These are phyloP conservation scores for Penstemon newberryi DNA, from an alignment of 257 asterid species.

Conservation along the genomic window DNA sequence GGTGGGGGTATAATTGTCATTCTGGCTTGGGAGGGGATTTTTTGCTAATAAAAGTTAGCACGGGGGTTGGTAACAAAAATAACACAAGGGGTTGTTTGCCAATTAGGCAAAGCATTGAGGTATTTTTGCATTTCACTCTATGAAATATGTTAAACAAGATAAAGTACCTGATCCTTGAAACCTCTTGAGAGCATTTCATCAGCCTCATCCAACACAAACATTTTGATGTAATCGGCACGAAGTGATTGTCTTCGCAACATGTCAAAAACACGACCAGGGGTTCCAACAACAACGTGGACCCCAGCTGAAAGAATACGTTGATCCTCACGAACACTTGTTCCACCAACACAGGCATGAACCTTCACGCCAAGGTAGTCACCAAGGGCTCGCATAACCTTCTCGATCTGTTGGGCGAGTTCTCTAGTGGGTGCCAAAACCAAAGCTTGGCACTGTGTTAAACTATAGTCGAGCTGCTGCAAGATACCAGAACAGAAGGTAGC, in stretches of 20 bases:
- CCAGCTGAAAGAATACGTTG: slow-evolving; percentile 58
- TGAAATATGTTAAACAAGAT: background rate
- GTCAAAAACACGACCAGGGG: slow-evolving; percentile 73
- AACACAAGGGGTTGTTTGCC: too few relatives aligned
- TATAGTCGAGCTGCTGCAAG: slow-evolving; percentile 59
- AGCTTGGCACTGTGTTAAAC: slow-evolving; percentile 56
- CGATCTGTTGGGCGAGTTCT: slow-evolving; percentile 63
- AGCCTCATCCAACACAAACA: slow-evolving; percentile 62
- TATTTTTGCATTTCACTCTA: too few relatives aligned
- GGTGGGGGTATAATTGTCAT: too few relatives aligned
- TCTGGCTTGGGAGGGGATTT: too few relatives aligned
- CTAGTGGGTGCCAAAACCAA: slow-evolving; percentile 64
- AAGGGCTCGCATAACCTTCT: slow-evolving; percentile 62
- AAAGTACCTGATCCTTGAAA: slow-evolving; percentile 59
- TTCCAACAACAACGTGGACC: slow-evolving; percentile 68
- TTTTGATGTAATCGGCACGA: slow-evolving; percentile 48
- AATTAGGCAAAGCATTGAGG: too few relatives aligned
- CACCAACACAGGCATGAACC: slow-evolving; percentile 74
- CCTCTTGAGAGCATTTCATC: slow-evolving; percentile 71
- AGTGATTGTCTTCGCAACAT: slow-evolving; percentile 54
- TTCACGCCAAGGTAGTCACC: slow-evolving; percentile 66
- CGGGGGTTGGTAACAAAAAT: too few relatives aligned
- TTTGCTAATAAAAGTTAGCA: too few relatives aligned
- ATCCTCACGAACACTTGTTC: slow-evolving; percentile 70
- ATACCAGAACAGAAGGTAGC: slow-evolving; percentile 65